Percentiles rank a stretch among this genome's conserved stretches.
These are phyloP conservation scores for Solanum chmielewskii DNA, from an alignment of 257 asterid genomes.

Conservation along the genomic window DNA sequence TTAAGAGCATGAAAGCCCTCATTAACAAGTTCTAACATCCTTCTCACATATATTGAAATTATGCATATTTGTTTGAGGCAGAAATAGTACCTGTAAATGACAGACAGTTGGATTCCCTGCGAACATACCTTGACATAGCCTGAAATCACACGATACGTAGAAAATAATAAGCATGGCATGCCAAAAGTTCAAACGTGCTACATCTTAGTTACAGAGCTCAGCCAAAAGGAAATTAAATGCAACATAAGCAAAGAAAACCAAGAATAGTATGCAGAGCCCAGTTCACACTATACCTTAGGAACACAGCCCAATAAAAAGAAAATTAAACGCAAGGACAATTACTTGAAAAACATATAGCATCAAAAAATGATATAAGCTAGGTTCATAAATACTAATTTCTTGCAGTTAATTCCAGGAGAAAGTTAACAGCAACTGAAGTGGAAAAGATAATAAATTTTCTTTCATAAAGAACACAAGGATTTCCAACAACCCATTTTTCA, in stretches of 20 bases:
- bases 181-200: neutral
- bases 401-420: neutral
- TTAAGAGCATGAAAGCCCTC: neutral
- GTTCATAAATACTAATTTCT: neutral
- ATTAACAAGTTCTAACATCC: neutral
- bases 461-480: neutral
- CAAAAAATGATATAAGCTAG: neutral
- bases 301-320: neutral
- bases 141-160: constrained; percentile 1
- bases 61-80: neutral
- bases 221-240: neutral
- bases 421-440: neutral
- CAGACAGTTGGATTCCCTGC: constrained; percentile 57
- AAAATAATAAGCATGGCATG: neutral
- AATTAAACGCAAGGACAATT: neutral
- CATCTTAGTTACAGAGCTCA: neutral
- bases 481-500: neutral
- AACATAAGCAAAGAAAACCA: neutral
- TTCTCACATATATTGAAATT: neutral
- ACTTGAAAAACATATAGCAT: neutral
- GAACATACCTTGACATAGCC: constrained; percentile 84
- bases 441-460: neutral
- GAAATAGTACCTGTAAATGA: constrained; percentile 58
- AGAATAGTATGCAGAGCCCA: neutral
- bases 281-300: neutral